Percentiles rank a stretch among this genome's conserved stretches.
Evolutionary conservation across 345 rosid genomes (phyloP).

Genomic region (Syzygium jambos): DNA sequence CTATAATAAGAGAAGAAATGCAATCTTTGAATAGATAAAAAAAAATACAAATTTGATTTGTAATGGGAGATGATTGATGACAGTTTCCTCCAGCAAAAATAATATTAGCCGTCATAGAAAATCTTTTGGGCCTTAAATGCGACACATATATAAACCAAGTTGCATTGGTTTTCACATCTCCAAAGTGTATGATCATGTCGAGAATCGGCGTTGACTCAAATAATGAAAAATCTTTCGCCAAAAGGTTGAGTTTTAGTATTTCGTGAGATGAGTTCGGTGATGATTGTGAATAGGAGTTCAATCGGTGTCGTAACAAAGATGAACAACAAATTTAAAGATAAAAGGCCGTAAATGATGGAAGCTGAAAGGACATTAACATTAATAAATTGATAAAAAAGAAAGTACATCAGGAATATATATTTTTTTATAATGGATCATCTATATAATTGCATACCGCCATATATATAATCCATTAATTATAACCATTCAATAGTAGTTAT

Average conservation of each 20-base stretch:
- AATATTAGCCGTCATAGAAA: not conserved
- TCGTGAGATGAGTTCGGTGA: not conserved
- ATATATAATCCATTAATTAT: not conserved
- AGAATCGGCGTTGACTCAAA: not conserved
- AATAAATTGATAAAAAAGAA: not conserved
- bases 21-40: not conserved
- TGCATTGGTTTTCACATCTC: not conserved
- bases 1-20: not conserved
- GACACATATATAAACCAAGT: not conserved
- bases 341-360: not conserved
- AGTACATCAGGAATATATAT: not conserved
- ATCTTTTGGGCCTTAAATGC: not conserved
- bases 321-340: not conserved
- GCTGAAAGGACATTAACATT: not conserved
- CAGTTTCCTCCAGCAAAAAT: not conserved
- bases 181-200: not conserved
- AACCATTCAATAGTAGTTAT: not conserved
- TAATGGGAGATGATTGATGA: not conserved
- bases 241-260: not conserved
- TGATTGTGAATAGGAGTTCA: not conserved
- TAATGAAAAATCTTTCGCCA: not conserved
- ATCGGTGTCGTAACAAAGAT: not conserved
- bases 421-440: not conserved
- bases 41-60: not conserved
- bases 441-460: not conserved